These are phyloP conservation scores for Saitozyma podzolica DNA, from an alignment of 768 basidiomycete species.

Conservation along the genomic window DNA sequence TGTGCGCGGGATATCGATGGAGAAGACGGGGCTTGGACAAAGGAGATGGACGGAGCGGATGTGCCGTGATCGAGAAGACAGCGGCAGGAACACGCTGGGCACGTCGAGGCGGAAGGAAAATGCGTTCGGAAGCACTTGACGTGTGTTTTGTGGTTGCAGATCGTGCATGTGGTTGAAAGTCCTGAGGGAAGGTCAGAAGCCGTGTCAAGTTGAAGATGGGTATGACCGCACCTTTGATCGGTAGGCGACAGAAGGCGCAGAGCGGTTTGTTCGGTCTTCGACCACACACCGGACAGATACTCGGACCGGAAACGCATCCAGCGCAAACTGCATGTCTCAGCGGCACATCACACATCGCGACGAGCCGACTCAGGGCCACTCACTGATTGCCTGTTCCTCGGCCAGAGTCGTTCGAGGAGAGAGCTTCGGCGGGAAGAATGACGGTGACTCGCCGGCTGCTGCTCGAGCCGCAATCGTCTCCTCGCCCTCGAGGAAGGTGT, in stretches of 20 bases:
- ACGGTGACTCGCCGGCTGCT: slow-evolving; percentile 9
- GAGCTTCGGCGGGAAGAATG: too few species aligned
- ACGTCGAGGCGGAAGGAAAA: slow-evolving; percentile 17
- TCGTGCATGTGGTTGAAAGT: slow-evolving; percentile 31
- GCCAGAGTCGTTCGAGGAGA: too few species aligned
- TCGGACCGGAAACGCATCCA: slow-evolving; percentile 3
- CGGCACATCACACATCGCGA: neutral
- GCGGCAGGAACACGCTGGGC: slow-evolving; percentile 30
- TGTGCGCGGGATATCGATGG: neutral
- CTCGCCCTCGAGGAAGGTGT: slow-evolving; percentile 12
- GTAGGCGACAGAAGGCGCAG: slow-evolving; percentile 47
- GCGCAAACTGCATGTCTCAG: slow-evolving; percentile 16
- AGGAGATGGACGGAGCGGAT: slow-evolving; percentile 5
- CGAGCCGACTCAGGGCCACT: too few species aligned
- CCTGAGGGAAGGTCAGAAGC: slow-evolving; percentile 13
- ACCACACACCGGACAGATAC: slow-evolving; percentile 30
- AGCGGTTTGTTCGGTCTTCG: slow-evolving; percentile 14
- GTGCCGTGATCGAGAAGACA: slow-evolving; percentile 24
- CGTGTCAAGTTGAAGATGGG: neutral
- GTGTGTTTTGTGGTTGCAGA: slow-evolving; percentile 38
- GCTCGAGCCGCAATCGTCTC: slow-evolving; percentile 1
- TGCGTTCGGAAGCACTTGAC: slow-evolving; percentile 28
- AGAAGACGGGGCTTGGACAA: neutral
- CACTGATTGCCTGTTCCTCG: too few species aligned
- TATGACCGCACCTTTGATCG: slow-evolving; percentile 44